phyloP scores from a whole-genome alignment of 345 rosid species.

The Sisymbrium altissimum region DNA sequence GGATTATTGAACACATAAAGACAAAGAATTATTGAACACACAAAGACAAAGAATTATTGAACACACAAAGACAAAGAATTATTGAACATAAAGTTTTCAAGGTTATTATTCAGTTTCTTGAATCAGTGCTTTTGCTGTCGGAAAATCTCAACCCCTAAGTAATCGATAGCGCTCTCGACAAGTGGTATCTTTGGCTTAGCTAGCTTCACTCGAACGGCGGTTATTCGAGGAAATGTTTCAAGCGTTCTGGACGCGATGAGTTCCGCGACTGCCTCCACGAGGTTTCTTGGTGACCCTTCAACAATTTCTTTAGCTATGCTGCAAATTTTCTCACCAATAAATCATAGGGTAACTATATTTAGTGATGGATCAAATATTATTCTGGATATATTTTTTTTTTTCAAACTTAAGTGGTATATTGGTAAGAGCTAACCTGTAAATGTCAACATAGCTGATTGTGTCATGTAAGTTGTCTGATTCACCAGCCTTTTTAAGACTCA shows the following conservation, averaged over 20 bases:
- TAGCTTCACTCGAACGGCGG: constrained; percentile 62
- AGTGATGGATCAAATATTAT: too few relatives aligned
- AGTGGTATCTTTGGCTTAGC: constrained; percentile 82
- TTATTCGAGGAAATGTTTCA: constrained; percentile 44
- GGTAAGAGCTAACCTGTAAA: constrained; percentile 51
- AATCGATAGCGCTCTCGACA: constrained; percentile 64
- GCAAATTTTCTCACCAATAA: constrained; percentile 13
- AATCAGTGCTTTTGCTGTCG: constrained; percentile 32
- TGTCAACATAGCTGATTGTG: constrained; percentile 75
- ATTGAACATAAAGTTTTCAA: not conserved
- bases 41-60: too few relatives aligned
- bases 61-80: too few relatives aligned
- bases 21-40: too few relatives aligned
- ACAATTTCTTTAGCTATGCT: constrained; percentile 66
- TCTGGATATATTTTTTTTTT: too few relatives aligned
- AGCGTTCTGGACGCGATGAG: constrained; percentile 53
- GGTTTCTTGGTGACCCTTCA: constrained; percentile 66
- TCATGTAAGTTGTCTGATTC: constrained; percentile 56
- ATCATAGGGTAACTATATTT: not conserved
- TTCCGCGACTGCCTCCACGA: constrained; percentile 76
- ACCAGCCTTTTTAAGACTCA: constrained; percentile 75
- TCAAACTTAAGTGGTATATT: too few relatives aligned
- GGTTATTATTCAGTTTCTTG: too few relatives aligned
- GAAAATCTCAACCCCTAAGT: constrained; percentile 77
- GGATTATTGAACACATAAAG: too few relatives aligned